Conservation (phyloP, 2,329 filamentous ascomycete genomes). For the Xylaria sp. region DNA sequence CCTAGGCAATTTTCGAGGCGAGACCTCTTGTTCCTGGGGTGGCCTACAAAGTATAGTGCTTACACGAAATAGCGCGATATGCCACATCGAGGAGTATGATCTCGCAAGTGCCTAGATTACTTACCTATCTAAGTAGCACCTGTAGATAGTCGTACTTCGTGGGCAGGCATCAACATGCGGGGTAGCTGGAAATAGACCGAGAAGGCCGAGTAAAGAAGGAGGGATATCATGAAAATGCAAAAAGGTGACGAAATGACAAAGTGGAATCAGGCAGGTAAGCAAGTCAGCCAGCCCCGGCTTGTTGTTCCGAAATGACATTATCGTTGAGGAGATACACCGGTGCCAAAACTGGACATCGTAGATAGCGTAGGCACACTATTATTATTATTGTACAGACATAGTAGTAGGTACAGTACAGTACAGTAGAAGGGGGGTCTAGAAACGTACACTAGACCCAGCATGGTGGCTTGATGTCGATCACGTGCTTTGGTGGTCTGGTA, state of each 20-base stretch:
- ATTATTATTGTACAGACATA: background rate
- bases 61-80: background rate
- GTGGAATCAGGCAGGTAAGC: too few relatives aligned
- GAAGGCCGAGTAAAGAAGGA: background rate
- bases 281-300: too few relatives aligned
- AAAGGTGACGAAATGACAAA: slow-evolving; percentile 5
- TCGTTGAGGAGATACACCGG: too few relatives aligned
- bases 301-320: background rate
- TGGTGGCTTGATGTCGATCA: background rate
- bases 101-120: background rate
- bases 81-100: background rate
- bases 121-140: too few relatives aligned
- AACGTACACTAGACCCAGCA: background rate
- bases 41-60: background rate
- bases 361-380: too few relatives aligned
- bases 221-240: slow-evolving; percentile 4
- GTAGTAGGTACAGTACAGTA: background rate
- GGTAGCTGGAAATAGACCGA: background rate
- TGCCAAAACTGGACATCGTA: too few relatives aligned
- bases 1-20: too few relatives aligned
- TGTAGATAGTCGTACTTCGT: too few relatives aligned
- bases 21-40: too few relatives aligned
- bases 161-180: slow-evolving; percentile 1
- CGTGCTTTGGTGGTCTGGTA: background rate
- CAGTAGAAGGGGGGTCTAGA: background rate